Percentiles rank a stretch among this genome's conserved stretches.
phyloP scores from a whole-genome alignment of 2,329 filamentous ascomycete genomes.

The Trichoderma lentiforme region DNA sequence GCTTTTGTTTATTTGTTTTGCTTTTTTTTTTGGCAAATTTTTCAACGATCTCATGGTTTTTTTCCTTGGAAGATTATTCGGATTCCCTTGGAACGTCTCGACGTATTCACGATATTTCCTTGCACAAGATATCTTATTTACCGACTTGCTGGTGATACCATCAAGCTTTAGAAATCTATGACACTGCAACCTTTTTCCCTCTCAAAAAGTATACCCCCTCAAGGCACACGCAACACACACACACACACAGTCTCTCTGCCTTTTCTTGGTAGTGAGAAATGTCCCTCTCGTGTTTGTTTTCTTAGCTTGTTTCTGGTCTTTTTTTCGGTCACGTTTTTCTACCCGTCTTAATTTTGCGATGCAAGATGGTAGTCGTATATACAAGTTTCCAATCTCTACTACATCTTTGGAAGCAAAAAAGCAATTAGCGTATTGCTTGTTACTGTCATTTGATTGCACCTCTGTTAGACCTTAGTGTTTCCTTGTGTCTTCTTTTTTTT shows the following conservation, averaged over 20 bases:
- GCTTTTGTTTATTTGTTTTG: not conserved
- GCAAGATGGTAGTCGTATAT: not conserved
- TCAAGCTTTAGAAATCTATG: not conserved
- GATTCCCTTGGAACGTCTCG: slow-evolving; percentile 12
- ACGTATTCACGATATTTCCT: slow-evolving; percentile 19
- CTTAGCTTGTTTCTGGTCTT: not conserved
- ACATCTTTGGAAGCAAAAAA: not conserved
- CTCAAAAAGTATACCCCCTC: slow-evolving; percentile 13
- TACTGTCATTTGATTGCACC: not conserved
- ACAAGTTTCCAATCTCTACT: not conserved
- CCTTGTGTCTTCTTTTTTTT: not conserved
- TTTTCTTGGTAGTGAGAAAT: not conserved
- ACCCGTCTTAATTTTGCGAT: not conserved
- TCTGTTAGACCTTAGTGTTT: not conserved
- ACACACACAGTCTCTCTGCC: not conserved
- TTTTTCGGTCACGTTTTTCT: not conserved
- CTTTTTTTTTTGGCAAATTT: not conserved
- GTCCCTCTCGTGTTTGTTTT: not conserved
- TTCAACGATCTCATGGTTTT: slow-evolving; percentile 6
- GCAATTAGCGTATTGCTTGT: not conserved
- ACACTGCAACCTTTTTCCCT: not conserved
- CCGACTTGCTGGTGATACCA: not conserved
- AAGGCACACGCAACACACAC: not conserved
- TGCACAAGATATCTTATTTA: slow-evolving; percentile 2
- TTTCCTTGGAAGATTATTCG: not conserved